Evolutionary conservation across 441 rosid genomes (phyloP), one percentile per base, ranked within the genome.

Genomic region (Erodium texanum): DNA sequence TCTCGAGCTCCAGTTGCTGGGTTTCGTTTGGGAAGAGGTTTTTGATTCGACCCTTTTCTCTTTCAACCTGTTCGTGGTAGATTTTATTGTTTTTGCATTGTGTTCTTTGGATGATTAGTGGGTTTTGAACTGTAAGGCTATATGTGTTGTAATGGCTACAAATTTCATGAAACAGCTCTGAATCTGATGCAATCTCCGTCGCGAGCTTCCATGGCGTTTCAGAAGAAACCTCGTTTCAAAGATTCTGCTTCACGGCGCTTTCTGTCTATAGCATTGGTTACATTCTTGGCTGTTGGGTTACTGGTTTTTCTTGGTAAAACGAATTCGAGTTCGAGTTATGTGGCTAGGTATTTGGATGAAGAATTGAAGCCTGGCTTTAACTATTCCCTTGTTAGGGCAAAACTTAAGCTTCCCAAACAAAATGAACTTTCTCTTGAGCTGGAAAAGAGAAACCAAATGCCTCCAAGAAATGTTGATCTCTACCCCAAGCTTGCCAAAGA

Each of bases 391-490:
- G 18, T 65, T 67, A 71, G 65, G 24, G 52, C 62, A n/a, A 50
- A 73, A 68, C 82, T 82, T 24, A 78, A 64, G 56, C 84, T 90
- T 19, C 92, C 95, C 62, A 81, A 71, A 69, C 85, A 75, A 71
- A 88, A 75, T 69, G 65, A 70, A 45, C 73, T 91, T 70, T 91
- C 97, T 1, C 64, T 82, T 71, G 74, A 58, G 71, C 75, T 93
- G 81, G 88, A 87, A 63, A 82, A 62, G 81, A 77, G 68, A 70
- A 93, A 91, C 78, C 77, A 12, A 68, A 75, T 81, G 61, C 89
- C 89, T 2, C 96, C 97, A 0, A 89, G 87, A 70, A 93, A 93
- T 71, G 22, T 66, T 19, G 87, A 91, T 80, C 72, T 86, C 23
- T 89, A 73, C 70, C 97, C 97, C 0, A 62, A 67, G 61, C 75